These are phyloP conservation scores for Mycosphaerella sp. DNA, from an alignment of 2,329 filamentous ascomycete genomes.

Conservation along the genomic window DNA sequence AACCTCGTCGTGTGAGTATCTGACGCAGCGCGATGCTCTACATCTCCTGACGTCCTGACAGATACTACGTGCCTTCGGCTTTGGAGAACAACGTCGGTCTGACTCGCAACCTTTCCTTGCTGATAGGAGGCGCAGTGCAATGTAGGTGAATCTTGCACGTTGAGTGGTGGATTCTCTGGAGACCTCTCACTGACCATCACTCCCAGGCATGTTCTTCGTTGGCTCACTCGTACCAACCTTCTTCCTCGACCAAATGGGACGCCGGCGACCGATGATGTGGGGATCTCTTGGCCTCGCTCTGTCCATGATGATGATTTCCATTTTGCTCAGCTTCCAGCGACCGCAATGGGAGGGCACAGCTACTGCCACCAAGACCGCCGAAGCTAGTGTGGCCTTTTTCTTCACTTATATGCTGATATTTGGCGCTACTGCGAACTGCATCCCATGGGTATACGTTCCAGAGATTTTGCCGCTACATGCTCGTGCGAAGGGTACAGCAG, in stretches of 20 bases:
- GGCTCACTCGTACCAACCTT: slow-evolving; percentile 43
- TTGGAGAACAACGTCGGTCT: slow-evolving; percentile 45
- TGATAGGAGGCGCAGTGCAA: slow-evolving; percentile 44
- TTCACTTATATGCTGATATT: slow-evolving; percentile 38
- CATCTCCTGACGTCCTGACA: not conserved
- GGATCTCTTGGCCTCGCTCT: slow-evolving; percentile 32
- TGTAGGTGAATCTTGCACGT: slow-evolving; percentile 35
- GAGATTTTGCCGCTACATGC: slow-evolving; percentile 48
- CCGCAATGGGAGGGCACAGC: slow-evolving; percentile 26
- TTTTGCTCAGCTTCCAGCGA: slow-evolving; percentile 40
- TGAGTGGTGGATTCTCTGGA: too few relatives aligned
- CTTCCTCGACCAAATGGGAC: slow-evolving; percentile 39
- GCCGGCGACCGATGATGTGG: slow-evolving; percentile 33
- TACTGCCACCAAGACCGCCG: slow-evolving; percentile 36
- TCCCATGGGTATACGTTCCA: slow-evolving; percentile 48
- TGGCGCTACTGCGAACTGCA: slow-evolving; percentile 42
- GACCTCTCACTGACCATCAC: too few relatives aligned
- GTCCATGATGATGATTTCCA: slow-evolving; percentile 37
- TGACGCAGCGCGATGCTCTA: not conserved
- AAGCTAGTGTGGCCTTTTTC: slow-evolving; percentile 46
- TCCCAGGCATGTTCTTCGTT: slow-evolving; percentile 35
- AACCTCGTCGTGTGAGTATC: slow-evolving; percentile 35
- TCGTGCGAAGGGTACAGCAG: slow-evolving; percentile 45
- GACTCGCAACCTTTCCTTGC: slow-evolving; percentile 38
- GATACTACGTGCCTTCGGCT: slow-evolving; percentile 41